Evolutionary conservation across 345 rosid genomes (phyloP), one percentile per base, ranked within the genome.

Genomic region (Garcia nutans): DNA sequence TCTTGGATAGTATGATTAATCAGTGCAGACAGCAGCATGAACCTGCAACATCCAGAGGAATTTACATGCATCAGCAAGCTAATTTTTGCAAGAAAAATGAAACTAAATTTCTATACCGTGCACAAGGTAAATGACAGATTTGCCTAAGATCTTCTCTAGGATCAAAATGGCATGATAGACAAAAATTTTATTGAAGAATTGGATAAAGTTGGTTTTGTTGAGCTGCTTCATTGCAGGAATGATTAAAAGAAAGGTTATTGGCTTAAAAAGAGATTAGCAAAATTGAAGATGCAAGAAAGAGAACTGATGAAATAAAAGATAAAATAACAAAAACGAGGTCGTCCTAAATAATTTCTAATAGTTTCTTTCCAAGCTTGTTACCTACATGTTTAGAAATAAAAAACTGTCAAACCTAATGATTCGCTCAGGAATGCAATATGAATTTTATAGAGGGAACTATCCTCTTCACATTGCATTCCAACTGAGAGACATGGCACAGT

Each of bases 41-140:
- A 49, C 76, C 76, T 73, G 69, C 61, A 56, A 20, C 52, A 56
- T 22, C 63, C 74, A n/a, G 31, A 1, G 9, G 28, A 37, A 17
- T 47, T 8, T 50, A 5, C 59, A 23, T 47, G 59, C 16, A 10
- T 45, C 37, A 20, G 45, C 26, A 44, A 45, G 26, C 54, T 26
- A 31, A 47, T 24, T n/a, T 45, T 61, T 44, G 11, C 3, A 3
- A 52, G 6, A 47, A 16, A 7, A 56, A 37, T 37, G 41, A 10
- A 12, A 31, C 8, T 3, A 23, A 23, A 47, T 12, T 54, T 50
- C 13, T 62, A 37, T 37, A 9, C 33, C 33, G 22, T 37, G 41
- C 41, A 37, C 5, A 6, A 37, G 7, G 41, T 3, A 37, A 37
- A 37, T 37, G 41, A 37, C 41, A 37, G 5, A 57, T 6, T n/a